Percentiles rank a stretch among this genome's conserved stretches.
Conservation (phyloP, 1,139 yeast genomes). For the Diutina ranongensis region DNA sequence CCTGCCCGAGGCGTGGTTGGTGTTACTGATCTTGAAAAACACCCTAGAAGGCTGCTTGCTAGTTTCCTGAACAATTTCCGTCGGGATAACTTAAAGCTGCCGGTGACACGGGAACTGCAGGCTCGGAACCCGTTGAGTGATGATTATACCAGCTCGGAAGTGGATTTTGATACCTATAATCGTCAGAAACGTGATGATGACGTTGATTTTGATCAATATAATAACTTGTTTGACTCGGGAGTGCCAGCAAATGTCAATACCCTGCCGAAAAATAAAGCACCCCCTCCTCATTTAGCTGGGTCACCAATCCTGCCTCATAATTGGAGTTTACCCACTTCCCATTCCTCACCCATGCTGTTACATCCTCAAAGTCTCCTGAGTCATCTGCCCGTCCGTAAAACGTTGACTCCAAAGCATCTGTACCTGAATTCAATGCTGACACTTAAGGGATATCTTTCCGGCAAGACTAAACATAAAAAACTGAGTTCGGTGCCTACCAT, state of each 20-base stretch:
- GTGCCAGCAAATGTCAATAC: not conserved
- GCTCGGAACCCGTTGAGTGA: not conserved
- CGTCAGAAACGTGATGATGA: not conserved
- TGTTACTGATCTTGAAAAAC: not conserved
- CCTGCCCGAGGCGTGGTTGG: not conserved
- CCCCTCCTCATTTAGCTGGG: not conserved
- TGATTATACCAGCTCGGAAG: not conserved
- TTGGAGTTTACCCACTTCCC: conserved; percentile 1
- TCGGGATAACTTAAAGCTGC: not conserved
- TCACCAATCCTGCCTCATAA: conserved; percentile 5
- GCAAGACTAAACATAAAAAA: not conserved
- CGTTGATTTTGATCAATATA: not conserved
- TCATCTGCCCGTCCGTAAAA: conserved; percentile 4
- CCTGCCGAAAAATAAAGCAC: not conserved
- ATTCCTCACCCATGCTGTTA: conserved; percentile 1
- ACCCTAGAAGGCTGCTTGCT: not conserved
- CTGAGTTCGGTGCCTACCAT: conserved; percentile 5
- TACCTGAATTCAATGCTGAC: conserved; percentile 3
- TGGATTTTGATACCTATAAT: not conserved
- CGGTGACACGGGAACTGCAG: not conserved
- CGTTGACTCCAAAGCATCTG: not conserved
- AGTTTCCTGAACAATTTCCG: not conserved
- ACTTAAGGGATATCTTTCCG: not conserved
- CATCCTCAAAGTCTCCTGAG: not conserved
- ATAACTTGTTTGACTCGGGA: not conserved